Base-by-base conservation (phyloP, 352 stramenopile species). In the Globisporangium spiculum region DNA sequence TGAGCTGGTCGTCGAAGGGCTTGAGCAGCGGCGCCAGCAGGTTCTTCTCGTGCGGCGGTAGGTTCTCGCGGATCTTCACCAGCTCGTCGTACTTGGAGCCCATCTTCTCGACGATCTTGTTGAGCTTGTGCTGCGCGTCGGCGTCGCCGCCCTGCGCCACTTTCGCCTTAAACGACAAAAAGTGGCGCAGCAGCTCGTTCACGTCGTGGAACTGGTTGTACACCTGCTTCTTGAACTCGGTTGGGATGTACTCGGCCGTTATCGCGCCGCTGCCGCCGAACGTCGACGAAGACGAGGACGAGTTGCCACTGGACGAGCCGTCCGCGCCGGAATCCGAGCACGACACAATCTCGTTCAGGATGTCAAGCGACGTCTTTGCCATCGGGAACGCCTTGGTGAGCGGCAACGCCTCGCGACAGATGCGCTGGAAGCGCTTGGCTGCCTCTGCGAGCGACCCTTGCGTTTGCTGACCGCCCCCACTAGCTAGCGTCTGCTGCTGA, bases 191-290 rank as follows among this genome's bases (percentile, higher is more conserved):
- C 48, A 96, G 44, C 64, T 96, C 88, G 44, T 80, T 88, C 63
- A 94, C 87, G 62, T 94, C 85, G 72, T 94, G 86, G 67, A 94
- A 94, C 63, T 93, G 86, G 55, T 86, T 88, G 81, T 91, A 93
- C 48, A 96, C 76, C 60, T 93, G 83, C 68, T 92, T 93, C 74
- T 94, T 94, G 71, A 94, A 94, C 52, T 96, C 86, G 48, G 81
- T 91, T 36, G 86, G 86, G 65, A 94, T 94, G 58, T 80, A 91
- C 55, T 91, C 84, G 5, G 86, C 84, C 1, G 84, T 81, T 59
- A 89, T 75, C 1, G 80, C 80, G 12, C 83, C 84, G 38, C 76
- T 68, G 20, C 78, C 76, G 20, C 78, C 75, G 16, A 90, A 66
- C 22, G 79, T 68, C 8, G 80, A 88, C 10, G 80, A 78, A 46